These are phyloP conservation scores for Kazachstania bromeliacearum DNA, from an alignment of 805 yeast species.

Conservation along the genomic window DNA sequence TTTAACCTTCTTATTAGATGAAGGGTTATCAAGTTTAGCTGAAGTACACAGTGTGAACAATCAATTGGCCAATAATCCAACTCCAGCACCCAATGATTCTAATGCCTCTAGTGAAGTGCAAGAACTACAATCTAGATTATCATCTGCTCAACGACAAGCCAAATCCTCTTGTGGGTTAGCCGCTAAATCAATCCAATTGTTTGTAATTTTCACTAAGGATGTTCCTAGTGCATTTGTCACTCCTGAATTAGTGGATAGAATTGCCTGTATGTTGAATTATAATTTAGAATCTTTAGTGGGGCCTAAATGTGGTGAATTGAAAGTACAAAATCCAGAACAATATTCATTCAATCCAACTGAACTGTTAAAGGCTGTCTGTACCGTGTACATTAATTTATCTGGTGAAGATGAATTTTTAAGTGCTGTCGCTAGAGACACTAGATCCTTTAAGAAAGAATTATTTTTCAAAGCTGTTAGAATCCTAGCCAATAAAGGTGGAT, in stretches of 20 bases:
- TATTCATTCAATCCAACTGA: slow-evolving; percentile 76
- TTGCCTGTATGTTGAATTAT: slow-evolving; percentile 93
- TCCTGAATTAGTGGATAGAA: slow-evolving; percentile 83
- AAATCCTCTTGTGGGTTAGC: slow-evolving; percentile 74
- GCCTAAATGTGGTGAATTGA: slow-evolving; percentile 81
- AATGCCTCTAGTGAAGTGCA: slow-evolving; percentile 45
- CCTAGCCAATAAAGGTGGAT: slow-evolving; percentile 41
- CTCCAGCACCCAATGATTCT: slow-evolving; percentile 3
- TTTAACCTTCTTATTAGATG: slow-evolving; percentile 84
- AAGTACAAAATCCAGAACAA: slow-evolving; percentile 73
- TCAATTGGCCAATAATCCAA: slow-evolving; percentile 1
- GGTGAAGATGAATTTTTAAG: slow-evolving; percentile 53
- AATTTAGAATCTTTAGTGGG: slow-evolving; percentile 90
- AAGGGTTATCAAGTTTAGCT: slow-evolving; percentile 69
- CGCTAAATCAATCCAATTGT: slow-evolving; percentile 69
- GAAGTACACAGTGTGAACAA: slow-evolving; percentile 66
- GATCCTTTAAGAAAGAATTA: slow-evolving; percentile 65
- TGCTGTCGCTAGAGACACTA: slow-evolving; percentile 85
- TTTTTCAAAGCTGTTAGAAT: slow-evolving; percentile 67
- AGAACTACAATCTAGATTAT: slow-evolving; percentile 49
- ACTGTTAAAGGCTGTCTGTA: slow-evolving; percentile 57
- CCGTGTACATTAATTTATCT: slow-evolving; percentile 67
- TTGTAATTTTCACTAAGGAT: slow-evolving; percentile 73
- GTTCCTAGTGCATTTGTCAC: slow-evolving; percentile 80
- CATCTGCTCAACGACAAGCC: slow-evolving; percentile 64